These are phyloP conservation scores for Verticillium albo-atrum DNA, from an alignment of 2,329 filamentous ascomycete species.

Conservation along the genomic window DNA sequence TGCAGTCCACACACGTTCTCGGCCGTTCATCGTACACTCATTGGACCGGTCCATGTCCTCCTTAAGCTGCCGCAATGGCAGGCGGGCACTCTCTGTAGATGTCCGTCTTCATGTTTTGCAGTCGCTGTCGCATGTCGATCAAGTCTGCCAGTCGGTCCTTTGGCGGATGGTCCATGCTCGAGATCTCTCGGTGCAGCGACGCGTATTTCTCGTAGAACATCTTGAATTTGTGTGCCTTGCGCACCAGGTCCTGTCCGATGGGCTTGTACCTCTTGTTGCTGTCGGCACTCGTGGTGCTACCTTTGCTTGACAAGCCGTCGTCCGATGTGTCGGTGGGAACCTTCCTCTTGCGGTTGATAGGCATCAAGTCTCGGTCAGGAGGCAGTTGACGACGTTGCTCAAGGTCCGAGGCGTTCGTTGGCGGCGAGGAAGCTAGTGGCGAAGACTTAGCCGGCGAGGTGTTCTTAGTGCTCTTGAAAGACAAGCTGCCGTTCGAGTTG, in stretches of 20 bases:
- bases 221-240: constrained; percentile 52
- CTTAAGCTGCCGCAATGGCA: constrained; percentile 13
- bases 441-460: constrained; percentile 61
- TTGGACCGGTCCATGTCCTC: background rate
- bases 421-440: constrained; percentile 60
- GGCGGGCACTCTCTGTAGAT: constrained; percentile 46
- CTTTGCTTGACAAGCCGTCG: constrained; percentile 6
- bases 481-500: constrained; percentile 19
- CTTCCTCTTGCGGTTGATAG: constrained; percentile 39
- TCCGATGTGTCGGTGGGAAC: constrained; percentile 14
- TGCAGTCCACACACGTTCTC: background rate
- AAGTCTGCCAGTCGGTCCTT: constrained; percentile 46
- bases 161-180: constrained; percentile 43
- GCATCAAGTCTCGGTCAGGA: constrained; percentile 18
- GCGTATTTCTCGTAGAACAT: constrained; percentile 52
- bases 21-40: background rate
- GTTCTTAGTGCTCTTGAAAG: constrained; percentile 33
- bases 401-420: constrained; percentile 60
- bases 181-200: constrained; percentile 51
- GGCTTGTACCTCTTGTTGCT: constrained; percentile 12
- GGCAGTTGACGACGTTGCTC: constrained; percentile 30
- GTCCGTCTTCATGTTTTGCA: constrained; percentile 54
- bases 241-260: constrained; percentile 43
- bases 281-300: constrained; percentile 5
- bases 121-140: constrained; percentile 47